phyloP scores from a whole-genome alignment of 164 flowering plant species.

The Vitis labrusca region DNA sequence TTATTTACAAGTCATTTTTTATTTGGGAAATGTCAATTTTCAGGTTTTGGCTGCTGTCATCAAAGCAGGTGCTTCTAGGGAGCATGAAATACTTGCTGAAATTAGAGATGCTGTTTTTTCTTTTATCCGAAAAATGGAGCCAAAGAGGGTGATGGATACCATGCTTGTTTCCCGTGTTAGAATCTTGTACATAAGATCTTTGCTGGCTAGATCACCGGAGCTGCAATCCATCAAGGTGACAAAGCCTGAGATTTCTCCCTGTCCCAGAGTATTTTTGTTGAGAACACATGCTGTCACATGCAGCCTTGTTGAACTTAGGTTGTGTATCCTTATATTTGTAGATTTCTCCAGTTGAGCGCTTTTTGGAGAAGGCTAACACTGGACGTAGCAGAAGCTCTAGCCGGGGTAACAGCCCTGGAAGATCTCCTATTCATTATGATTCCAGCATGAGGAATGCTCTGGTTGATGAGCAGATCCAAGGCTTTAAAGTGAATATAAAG shows the following conservation, averaged over 20 bases:
- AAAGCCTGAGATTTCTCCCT: not conserved
- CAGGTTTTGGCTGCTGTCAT: constrained; percentile 99
- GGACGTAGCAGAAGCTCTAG: constrained; percentile 92
- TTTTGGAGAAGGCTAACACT: constrained; percentile 73
- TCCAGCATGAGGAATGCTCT: constrained; percentile 41
- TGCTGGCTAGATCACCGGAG: constrained; percentile 95
- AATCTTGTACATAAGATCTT: constrained; percentile 88
- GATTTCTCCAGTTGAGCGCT: constrained; percentile 88
- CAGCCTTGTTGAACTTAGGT: not conserved
- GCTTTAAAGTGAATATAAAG: constrained; percentile 87
- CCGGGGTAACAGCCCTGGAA: constrained; percentile 88
- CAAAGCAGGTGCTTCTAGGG: constrained; percentile 98
- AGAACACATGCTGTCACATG: not conserved
- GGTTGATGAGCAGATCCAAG: constrained; percentile 67
- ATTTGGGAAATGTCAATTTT: constrained; percentile 3
- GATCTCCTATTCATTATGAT: constrained; percentile 77
- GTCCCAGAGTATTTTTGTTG: not conserved
- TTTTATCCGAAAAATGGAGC: constrained; percentile 95
- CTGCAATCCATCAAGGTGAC: constrained; percentile 91
- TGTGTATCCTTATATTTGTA: constrained; percentile 20
- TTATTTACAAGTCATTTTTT: not conserved
- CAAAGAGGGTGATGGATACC: constrained; percentile 93
- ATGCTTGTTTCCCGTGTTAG: constrained; percentile 99
- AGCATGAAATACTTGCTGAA: constrained; percentile 99
- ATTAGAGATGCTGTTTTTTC: constrained; percentile 96